Percentiles rank a stretch among this genome's conserved stretches.
Conservation (phyloP, 1,284 basidiomycete species). For the Tylopilus orsonianus region DNA sequence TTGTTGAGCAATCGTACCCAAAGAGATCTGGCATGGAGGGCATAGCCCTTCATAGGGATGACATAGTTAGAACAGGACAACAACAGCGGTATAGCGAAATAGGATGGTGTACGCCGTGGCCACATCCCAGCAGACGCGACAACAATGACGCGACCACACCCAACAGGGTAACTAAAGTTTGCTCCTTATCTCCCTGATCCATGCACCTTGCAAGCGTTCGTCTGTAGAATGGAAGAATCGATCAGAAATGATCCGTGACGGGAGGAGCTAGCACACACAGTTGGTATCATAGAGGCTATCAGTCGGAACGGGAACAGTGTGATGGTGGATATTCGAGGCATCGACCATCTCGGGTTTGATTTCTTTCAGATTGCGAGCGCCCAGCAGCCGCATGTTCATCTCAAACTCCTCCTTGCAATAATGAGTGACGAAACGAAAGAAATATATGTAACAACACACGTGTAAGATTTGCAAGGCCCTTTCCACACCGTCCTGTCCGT, state of each 20-base stretch:
- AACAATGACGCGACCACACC: constrained; percentile 2
- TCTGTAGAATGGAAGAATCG: constrained; percentile 39
- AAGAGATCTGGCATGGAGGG: too few relatives aligned
- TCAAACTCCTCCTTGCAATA: constrained; percentile 82
- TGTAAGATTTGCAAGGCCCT: constrained; percentile 76
- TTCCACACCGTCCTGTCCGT: constrained; percentile 82
- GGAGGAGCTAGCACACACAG: constrained; percentile 52
- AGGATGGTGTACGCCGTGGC: constrained; percentile 2
- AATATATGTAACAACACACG: constrained; percentile 41
- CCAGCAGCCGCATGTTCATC: constrained; percentile 89
- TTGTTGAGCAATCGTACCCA: too few relatives aligned
- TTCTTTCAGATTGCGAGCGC: constrained; percentile 76
- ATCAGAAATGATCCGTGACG: neutral
- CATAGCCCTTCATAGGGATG: neutral
- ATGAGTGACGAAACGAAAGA: constrained; percentile 9
- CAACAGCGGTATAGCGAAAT: neutral
- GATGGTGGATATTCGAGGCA: constrained; percentile 63
- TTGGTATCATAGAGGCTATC: constrained; percentile 77
- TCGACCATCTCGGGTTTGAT: constrained; percentile 89
- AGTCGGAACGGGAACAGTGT: constrained; percentile 62
- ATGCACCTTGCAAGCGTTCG: constrained; percentile 50
- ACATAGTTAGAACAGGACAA: neutral
- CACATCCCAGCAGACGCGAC: neutral
- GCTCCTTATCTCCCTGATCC: constrained; percentile 47
- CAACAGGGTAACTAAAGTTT: constrained; percentile 41